These are phyloP conservation scores for Septoria petroselini DNA, from an alignment of 2,329 filamentous ascomycete genomes.

Conservation along the genomic window DNA sequence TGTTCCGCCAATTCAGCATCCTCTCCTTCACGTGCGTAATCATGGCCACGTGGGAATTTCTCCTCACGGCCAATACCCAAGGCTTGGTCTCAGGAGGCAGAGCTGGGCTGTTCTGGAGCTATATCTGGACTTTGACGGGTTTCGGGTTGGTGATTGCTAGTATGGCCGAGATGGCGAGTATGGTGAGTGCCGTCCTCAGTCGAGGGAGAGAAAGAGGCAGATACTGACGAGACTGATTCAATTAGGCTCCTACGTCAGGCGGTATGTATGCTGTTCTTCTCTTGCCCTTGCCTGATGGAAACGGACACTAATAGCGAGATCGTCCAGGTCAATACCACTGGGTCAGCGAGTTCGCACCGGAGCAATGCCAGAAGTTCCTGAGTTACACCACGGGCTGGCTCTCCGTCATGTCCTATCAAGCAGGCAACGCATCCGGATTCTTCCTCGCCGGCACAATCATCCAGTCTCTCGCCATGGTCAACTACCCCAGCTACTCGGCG, in stretches of 20 bases:
- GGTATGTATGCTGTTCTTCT: background rate
- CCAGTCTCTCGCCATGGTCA: constrained; percentile 24
- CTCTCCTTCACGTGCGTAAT: constrained; percentile 52
- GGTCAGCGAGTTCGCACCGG: constrained; percentile 43
- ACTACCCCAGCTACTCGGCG: constrained; percentile 20
- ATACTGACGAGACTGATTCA: background rate
- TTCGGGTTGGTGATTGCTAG: constrained; percentile 27
- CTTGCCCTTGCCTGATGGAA: background rate
- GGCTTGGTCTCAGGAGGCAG: constrained; percentile 22
- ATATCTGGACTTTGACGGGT: constrained; percentile 22
- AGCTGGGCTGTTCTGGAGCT: constrained; percentile 24
- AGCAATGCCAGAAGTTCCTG: constrained; percentile 27
- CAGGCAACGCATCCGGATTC: constrained; percentile 26
- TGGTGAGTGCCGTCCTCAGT: constrained; percentile 15
- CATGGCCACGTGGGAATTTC: constrained; percentile 53
- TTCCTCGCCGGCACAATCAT: constrained; percentile 25
- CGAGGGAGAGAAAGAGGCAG: background rate
- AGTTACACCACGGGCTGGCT: constrained; percentile 31
- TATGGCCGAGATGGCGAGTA: constrained; percentile 34
- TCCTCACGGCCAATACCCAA: constrained; percentile 39
- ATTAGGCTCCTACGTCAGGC: constrained; percentile 33
- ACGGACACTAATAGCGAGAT: background rate
- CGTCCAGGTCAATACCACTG: constrained; percentile 19
- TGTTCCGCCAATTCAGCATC: constrained; percentile 50
- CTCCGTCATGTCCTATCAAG: constrained; percentile 23